A percentile compares a stretch with the other conserved stretches of the same genome.
Conservation (phyloP, 1,284 basidiomycete species). For the Rhodotorula sp. region DNA sequence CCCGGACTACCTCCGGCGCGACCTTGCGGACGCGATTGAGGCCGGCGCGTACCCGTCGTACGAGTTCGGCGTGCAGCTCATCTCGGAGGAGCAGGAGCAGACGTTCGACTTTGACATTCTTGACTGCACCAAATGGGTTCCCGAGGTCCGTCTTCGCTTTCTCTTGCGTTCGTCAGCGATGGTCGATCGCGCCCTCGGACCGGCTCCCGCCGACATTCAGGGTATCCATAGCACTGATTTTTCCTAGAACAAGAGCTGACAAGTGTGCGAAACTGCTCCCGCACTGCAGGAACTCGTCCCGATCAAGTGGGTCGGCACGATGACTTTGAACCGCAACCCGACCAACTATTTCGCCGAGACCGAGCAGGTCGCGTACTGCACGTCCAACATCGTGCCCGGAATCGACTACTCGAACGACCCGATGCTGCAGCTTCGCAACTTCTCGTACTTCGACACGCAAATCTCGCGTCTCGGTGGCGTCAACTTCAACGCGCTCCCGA, state of each 20-base stretch:
- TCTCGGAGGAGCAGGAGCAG: slow-evolving; percentile 64
- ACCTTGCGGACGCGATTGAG: slow-evolving; percentile 59
- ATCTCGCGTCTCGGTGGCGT: slow-evolving; percentile 55
- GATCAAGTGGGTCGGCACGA: slow-evolving; percentile 69
- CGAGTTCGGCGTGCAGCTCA: slow-evolving; percentile 72
- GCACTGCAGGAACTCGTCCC: slow-evolving; percentile 61
- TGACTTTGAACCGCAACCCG: slow-evolving; percentile 62
- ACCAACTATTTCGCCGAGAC: slow-evolving; percentile 66
- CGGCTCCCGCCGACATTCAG: too few species aligned
- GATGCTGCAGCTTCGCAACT: slow-evolving; percentile 76
- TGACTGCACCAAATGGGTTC: slow-evolving; percentile 66
- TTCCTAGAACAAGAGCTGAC: too few species aligned
- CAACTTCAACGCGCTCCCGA: slow-evolving; percentile 61
- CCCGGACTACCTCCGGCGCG: slow-evolving; percentile 50
- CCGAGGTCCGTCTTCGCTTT: slow-evolving; percentile 52
- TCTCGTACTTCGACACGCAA: slow-evolving; percentile 57
- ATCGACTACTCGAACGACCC: slow-evolving; percentile 79
- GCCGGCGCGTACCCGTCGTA: slow-evolving; percentile 68
- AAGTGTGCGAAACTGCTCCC: background rate
- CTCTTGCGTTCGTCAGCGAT: background rate
- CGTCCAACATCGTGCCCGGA: slow-evolving; percentile 68
- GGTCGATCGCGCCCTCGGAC: background rate
- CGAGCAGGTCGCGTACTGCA: slow-evolving; percentile 73
- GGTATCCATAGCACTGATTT: too few species aligned
- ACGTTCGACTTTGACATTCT: slow-evolving; percentile 78